phyloP scores from a whole-genome alignment of 2,329 filamentous ascomycete genomes.

The Ophiocordyceps camponoti-leonardi region DNA sequence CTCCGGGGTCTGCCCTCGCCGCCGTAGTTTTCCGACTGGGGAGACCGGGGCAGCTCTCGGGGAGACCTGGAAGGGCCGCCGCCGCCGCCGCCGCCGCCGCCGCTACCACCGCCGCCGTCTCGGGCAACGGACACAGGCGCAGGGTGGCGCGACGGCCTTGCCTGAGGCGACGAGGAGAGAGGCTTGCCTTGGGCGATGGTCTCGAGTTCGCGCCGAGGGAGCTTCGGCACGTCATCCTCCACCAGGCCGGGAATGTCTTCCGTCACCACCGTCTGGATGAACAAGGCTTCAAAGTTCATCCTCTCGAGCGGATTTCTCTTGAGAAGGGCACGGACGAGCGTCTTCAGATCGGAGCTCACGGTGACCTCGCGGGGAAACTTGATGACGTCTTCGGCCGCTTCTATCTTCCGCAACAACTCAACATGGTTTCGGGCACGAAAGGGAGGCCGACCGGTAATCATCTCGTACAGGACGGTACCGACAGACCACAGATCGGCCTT shows the following conservation, averaged over 20 bases:
- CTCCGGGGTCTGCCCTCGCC: slow-evolving; percentile 18
- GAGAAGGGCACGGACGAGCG: slow-evolving; percentile 60
- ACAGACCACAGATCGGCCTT: slow-evolving; percentile 97
- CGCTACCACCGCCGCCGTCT: slow-evolving; percentile 12
- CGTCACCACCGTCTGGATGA: slow-evolving; percentile 55
- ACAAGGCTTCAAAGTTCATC: slow-evolving; percentile 75
- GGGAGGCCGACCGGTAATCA: slow-evolving; percentile 79
- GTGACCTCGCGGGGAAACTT: slow-evolving; percentile 59
- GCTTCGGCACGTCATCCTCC: slow-evolving; percentile 50
- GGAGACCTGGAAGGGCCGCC: slow-evolving; percentile 24
- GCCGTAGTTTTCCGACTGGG: slow-evolving; percentile 25
- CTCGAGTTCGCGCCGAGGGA: slow-evolving; percentile 17
- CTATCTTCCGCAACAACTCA: slow-evolving; percentile 81
- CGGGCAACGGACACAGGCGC: slow-evolving; percentile 16
- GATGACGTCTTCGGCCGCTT: slow-evolving; percentile 73
- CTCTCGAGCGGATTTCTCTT: slow-evolving; percentile 77
- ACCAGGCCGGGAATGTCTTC: slow-evolving; percentile 65
- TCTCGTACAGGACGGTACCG: slow-evolving; percentile 87
- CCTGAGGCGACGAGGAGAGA: slow-evolving; percentile 9
- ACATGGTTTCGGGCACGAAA: slow-evolving; percentile 91
- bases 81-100: too few species aligned
- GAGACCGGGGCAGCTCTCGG: slow-evolving; percentile 23
- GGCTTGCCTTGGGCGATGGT: slow-evolving; percentile 14
- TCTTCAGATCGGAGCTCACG: slow-evolving; percentile 62
- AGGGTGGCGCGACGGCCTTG: slow-evolving; percentile 15